Evolutionary conservation across 169 alveolate genomes (phyloP).

Genomic region (Miamiensis avidus): DNA sequence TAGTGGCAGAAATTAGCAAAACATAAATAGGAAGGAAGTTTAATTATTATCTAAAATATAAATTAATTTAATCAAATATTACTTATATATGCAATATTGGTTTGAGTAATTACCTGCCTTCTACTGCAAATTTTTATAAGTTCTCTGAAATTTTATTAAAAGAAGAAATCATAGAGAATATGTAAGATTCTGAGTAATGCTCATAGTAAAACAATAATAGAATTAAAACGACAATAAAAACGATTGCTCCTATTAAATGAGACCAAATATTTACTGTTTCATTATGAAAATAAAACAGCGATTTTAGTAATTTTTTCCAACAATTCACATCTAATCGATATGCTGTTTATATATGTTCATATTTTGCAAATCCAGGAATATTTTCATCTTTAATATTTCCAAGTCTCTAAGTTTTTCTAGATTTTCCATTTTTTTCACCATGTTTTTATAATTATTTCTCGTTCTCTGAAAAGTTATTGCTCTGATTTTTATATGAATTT

Average conservation of each 20-base stretch:
- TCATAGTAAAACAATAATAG: neutral
- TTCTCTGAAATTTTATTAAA: too few relatives aligned
- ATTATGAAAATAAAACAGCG: neutral
- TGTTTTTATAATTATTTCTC: too few relatives aligned
- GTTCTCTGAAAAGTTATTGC: too few relatives aligned
- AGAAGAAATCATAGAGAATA: too few relatives aligned
- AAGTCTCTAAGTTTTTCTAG: neutral
- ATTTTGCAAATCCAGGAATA: neutral
- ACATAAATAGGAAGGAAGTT: neutral
- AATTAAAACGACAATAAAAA: too few relatives aligned
- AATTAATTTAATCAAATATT: too few relatives aligned
- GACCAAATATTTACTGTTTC: neutral
- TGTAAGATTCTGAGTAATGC: neutral
- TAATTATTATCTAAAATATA: too few relatives aligned
- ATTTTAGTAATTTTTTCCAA: neutral
- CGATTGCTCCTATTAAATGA: neutral
- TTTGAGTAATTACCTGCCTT: too few relatives aligned
- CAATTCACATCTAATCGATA: neutral
- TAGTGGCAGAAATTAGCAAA: neutral
- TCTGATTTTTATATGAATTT: too few relatives aligned
- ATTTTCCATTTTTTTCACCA: too few relatives aligned
- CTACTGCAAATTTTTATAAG: too few relatives aligned
- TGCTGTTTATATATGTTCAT: neutral
- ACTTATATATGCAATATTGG: too few relatives aligned
- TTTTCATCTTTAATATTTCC: neutral